Evolutionary conservation across 306 rosid genomes (phyloP).

Genomic region (Prunus campanulata): DNA sequence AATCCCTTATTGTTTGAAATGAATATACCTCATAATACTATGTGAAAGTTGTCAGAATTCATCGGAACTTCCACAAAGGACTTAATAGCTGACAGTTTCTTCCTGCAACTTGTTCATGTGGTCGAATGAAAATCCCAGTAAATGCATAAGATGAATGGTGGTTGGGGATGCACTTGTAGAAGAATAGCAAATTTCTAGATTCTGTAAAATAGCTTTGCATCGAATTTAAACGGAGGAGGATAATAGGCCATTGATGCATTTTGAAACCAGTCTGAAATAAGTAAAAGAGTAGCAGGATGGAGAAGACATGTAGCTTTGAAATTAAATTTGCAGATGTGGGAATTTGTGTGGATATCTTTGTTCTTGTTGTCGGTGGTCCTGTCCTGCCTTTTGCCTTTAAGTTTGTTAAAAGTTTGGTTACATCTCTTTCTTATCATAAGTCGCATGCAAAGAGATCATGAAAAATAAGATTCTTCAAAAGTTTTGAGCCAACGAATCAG

Average conservation of each 20-base stretch:
- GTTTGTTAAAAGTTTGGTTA: conserved; percentile 36
- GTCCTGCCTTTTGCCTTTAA: conserved; percentile 11
- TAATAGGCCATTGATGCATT: neutral
- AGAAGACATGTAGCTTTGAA: conserved; percentile 2
- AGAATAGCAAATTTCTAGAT: too few species aligned
- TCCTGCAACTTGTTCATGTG: neutral
- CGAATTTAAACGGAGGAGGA: neutral
- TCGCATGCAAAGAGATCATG: conserved; percentile 9
- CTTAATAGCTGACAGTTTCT: neutral
- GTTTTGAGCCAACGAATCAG: neutral
- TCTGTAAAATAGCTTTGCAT: too few species aligned
- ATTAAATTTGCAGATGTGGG: conserved; percentile 1
- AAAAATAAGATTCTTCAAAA: neutral
- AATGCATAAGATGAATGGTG: neutral
- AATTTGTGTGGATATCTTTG: neutral
- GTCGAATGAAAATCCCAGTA: too few species aligned
- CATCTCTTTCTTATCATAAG: conserved; percentile 36
- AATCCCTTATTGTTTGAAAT: neutral
- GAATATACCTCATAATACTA: neutral
- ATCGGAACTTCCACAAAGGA: neutral
- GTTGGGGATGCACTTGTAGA: neutral
- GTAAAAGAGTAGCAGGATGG: conserved; percentile 21
- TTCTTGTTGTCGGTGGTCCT: conserved; percentile 37
- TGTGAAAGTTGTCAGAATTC: neutral
- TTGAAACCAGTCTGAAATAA: conserved; percentile 16